A percentile compares a stretch with the other conserved stretches of the same genome.
phyloP scores from a whole-genome alignment of 2,329 filamentous ascomycete species.

The Tympanopsis confertula region DNA sequence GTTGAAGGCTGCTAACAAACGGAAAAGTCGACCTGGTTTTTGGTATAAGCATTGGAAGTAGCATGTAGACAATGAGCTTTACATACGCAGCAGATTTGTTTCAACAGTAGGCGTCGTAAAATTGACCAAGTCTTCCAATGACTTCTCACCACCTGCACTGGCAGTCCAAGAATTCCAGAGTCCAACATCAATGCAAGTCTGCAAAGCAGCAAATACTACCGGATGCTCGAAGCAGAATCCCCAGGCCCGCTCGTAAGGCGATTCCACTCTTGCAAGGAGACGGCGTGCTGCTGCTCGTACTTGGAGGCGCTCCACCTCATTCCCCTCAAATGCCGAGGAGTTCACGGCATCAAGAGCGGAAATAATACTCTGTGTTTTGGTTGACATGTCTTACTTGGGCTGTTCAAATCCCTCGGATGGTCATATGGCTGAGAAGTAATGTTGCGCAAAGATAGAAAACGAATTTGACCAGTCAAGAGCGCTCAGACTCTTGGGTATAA shows the following conservation, averaged over 20 bases:
- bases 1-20: slow-evolving; percentile 15
- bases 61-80: not conserved
- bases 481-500: too few species aligned
- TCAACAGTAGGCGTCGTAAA: slow-evolving; percentile 11
- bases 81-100: slow-evolving; percentile 15
- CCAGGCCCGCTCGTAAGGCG: slow-evolving; percentile 18
- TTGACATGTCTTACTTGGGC: too few species aligned
- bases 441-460: too few species aligned
- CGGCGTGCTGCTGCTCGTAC: slow-evolving; percentile 14
- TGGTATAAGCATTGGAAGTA: not conserved
- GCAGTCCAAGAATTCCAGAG: slow-evolving; percentile 17
- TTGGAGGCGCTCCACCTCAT: too few species aligned
- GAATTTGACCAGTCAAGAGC: too few species aligned
- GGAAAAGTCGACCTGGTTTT: slow-evolving; percentile 13
- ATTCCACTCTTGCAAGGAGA: slow-evolving; percentile 15
- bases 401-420: too few species aligned
- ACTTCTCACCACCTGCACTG: slow-evolving; percentile 13
- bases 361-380: too few species aligned
- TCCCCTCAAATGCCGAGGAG: too few species aligned
- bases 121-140: slow-evolving; percentile 13
- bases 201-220: slow-evolving; percentile 14
- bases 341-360: too few species aligned
- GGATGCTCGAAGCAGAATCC: slow-evolving; percentile 16
- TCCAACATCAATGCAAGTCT: slow-evolving; percentile 15
- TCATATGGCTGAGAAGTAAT: too few species aligned